Conservation (phyloP, 2,329 filamentous ascomycete species). For the Sclerotinia spermophila region DNA sequence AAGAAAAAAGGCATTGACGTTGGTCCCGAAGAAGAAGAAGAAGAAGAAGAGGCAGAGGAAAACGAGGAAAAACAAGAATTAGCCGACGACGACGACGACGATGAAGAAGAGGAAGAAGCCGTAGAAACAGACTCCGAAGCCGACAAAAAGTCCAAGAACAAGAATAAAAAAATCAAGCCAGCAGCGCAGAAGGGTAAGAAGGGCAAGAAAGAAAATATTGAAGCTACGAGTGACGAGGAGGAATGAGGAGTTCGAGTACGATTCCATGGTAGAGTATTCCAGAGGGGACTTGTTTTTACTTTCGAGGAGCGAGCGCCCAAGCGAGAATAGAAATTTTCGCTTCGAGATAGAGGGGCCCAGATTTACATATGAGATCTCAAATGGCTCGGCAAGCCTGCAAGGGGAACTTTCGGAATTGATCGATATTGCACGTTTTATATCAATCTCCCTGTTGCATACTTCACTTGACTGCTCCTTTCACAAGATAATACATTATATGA, state of each 20-base stretch:
- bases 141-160: background rate
- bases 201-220: conserved; percentile 54
- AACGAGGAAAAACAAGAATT: background rate
- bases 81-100: background rate
- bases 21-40: conserved; percentile 23
- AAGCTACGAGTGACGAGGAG: conserved; percentile 60
- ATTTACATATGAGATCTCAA: background rate
- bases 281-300: background rate
- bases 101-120: background rate
- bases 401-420: background rate
- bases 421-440: background rate
- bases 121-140: background rate
- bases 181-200: conserved; percentile 42
- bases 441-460: background rate
- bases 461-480: background rate
- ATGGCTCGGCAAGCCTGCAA: no score
- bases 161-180: conserved; percentile 1
- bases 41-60: background rate
- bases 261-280: background rate
- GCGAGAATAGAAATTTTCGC: background rate
- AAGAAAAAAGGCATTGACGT: conserved; percentile 44
- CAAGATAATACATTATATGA: background rate
- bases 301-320: background rate
- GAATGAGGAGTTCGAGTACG: conserved; percentile 37
- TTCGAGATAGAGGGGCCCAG: background rate